A percentile compares a stretch with the other conserved stretches of the same genome.
These are phyloP conservation scores for Talaromyces nanjingensis DNA, from an alignment of 495 filamentous ascomycete species.

Conservation along the genomic window DNA sequence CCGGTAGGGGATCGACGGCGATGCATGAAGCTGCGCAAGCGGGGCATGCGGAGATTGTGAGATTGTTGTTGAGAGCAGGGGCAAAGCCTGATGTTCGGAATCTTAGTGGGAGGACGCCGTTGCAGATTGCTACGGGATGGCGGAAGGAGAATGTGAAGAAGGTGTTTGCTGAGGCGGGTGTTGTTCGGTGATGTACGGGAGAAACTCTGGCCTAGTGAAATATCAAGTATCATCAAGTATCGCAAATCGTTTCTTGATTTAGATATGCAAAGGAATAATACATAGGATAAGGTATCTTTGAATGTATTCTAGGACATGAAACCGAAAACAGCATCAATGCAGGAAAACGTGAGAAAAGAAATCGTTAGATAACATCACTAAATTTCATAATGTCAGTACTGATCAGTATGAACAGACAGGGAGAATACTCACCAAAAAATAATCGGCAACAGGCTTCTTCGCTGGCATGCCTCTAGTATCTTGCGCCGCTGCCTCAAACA, in stretches of 20 bases:
- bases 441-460: slow-evolving; percentile 96
- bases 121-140: neutral
- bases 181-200: neutral
- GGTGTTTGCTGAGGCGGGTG: neutral
- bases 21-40: slow-evolving; percentile 16
- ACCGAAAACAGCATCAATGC: neutral
- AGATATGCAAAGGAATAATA: neutral
- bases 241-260: neutral
- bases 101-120: neutral
- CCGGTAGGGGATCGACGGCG: slow-evolving; percentile 11
- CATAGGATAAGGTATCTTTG: slow-evolving; percentile 1
- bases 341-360: neutral
- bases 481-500: slow-evolving; percentile 96
- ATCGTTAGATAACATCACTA: neutral
- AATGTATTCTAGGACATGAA: neutral
- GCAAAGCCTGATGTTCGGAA: slow-evolving; percentile 9
- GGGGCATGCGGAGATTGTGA: slow-evolving; percentile 19
- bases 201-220: neutral
- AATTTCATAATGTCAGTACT: neutral
- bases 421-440: slow-evolving; percentile 62
- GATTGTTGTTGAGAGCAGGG: slow-evolving; percentile 14
- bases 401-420: neutral
- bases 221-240: neutral
- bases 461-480: slow-evolving; percentile 97
- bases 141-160: neutral